These are phyloP conservation scores for Solanum clarkiae DNA, from an alignment of 257 asterid genomes.

Conservation along the genomic window DNA sequence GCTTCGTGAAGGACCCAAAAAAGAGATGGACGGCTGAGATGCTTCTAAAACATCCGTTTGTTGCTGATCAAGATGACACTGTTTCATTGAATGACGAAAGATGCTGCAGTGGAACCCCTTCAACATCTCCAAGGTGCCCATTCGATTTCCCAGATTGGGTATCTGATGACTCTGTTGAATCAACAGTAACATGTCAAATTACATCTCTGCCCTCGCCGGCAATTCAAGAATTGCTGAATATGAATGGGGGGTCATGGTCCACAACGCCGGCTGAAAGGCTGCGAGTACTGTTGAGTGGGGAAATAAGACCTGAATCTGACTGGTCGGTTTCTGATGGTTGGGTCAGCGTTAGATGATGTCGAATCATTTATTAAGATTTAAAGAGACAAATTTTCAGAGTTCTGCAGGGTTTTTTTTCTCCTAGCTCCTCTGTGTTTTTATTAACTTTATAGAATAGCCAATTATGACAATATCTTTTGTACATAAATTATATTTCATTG, in stretches of 20 bases:
- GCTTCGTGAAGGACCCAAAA: constrained; percentile 48
- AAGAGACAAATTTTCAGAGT: constrained; percentile 1
- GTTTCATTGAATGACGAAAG: background rate
- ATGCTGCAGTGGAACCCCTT: background rate
- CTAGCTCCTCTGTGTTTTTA: background rate
- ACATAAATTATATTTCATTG: background rate
- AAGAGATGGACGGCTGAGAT: constrained; percentile 92
- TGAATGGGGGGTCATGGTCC: constrained; percentile 7
- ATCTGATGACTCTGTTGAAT: constrained; percentile 9
- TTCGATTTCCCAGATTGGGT: constrained; percentile 65
- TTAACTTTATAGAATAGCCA: background rate
- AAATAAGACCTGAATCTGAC: constrained; percentile 10
- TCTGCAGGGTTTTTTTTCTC: constrained; percentile 1
- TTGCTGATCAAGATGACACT: constrained; percentile 9
- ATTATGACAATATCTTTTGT: background rate
- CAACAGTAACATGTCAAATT: constrained; percentile 20
- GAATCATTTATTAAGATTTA: background rate
- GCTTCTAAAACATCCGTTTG: constrained; percentile 70
- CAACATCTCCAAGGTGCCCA: constrained; percentile 57
- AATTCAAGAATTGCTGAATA: background rate
- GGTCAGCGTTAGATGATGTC: constrained; percentile 54
- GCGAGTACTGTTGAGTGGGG: constrained; percentile 14
- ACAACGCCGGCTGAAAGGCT: constrained; percentile 33
- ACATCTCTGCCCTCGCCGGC: constrained; percentile 30
- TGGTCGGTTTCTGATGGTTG: constrained; percentile 56